Evolutionary conservation across 2,329 filamentous ascomycete species (phyloP), one percentile per base, ranked within the genome.

Genomic region (Aphanocladium album): DNA sequence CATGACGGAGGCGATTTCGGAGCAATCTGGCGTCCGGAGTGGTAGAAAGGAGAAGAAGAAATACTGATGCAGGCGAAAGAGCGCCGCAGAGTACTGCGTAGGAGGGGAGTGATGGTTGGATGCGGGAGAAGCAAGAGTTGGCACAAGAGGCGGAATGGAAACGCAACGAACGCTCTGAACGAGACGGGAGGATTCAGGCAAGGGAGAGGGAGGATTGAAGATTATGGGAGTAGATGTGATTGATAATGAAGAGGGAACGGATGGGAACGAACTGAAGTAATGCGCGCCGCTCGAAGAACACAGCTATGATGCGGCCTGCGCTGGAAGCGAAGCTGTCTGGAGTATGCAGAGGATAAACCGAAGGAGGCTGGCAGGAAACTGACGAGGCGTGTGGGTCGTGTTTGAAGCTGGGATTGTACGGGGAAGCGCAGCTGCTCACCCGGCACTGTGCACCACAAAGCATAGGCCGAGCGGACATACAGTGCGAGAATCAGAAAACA

Each of bases 201-300:
- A 30, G 46, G 27, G 47, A 35, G 33, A 16, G 60, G 30, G 27
- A 37, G 46, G 37, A 61, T 57, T 57, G 37, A 61, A 57, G 47
- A 57, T 39, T 37, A 61, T 45, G 39, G 50, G 46, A 53, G 11
- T n/a, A 50, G 37, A 52, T 45, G 4, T 3, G 30, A 6, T 16
- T 17, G 19, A 61, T 27, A 61, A 51, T 25, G 60, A 57, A 57
- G 25, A 47, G 39, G 27, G 21, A 51, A 46, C 23, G 50, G 45
- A 21, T 39, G 25, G 53, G n/a, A 61, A 61, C 60, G 52, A 61
- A 61, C 60, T 52, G 41, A 47, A 56, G 25, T 61, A 57, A 61
- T 61, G 52, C 47, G 47, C 39, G 53, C 53, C 53, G 60, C 46
- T 41, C 2, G 30, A 50, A 25, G 16, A 46, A 61, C 33, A 46